phyloP scores from a whole-genome alignment of 2,329 filamentous ascomycete genomes.

The Boeremia exigua region DNA sequence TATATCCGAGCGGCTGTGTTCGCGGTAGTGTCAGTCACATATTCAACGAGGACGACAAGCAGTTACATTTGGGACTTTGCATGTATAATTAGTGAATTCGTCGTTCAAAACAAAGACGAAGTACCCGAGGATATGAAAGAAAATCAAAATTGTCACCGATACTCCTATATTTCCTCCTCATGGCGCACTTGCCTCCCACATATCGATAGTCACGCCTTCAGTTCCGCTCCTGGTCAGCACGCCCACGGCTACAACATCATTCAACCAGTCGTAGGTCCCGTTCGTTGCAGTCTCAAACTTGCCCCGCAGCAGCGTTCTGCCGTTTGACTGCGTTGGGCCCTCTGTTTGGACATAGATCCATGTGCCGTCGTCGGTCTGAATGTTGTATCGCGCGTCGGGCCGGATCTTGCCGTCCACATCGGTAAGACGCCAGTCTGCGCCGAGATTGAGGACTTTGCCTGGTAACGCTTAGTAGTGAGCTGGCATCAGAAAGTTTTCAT shows the following conservation, averaged over 20 bases:
- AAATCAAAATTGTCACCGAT: no score
- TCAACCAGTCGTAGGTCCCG: constrained; percentile 47
- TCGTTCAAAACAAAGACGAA: no score
- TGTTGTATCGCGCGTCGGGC: constrained; percentile 47
- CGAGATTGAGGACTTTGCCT: constrained; percentile 44
- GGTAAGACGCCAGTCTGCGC: constrained; percentile 49
- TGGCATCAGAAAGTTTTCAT: background rate
- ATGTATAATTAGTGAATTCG: no score
- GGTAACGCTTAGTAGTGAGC: background rate
- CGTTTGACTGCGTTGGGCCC: constrained; percentile 36
- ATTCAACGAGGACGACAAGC: no score
- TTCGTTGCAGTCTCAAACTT: constrained; percentile 44
- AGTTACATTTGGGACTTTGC: no score
- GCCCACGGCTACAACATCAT: constrained; percentile 43
- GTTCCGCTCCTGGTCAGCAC: constrained; percentile 30
- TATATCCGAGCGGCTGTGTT: no score
- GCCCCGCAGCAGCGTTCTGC: constrained; percentile 39
- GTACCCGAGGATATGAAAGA: no score
- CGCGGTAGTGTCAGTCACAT: no score
- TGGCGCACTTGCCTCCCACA: constrained; percentile 31
- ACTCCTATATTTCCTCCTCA: background rate
- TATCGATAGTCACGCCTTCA: constrained; percentile 30
- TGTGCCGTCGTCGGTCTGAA: constrained; percentile 45
- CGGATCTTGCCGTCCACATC: constrained; percentile 32
- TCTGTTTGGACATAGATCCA: constrained; percentile 44